Conservation (phyloP, 352 stramenopile species). For the Globisporangium uncinulatum region DNA sequence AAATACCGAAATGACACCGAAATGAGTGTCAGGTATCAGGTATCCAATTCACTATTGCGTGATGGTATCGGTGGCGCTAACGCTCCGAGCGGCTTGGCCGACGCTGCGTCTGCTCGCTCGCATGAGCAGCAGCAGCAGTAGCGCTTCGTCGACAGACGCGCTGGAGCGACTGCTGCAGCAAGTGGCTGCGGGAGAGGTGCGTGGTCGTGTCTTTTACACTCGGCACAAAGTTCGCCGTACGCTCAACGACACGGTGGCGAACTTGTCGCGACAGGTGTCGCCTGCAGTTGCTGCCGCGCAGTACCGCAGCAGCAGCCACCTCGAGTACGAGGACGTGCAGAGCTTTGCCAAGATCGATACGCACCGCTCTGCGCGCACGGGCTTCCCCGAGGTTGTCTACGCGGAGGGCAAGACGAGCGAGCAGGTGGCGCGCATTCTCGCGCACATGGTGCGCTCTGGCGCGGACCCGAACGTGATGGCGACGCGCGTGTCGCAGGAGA, state of each 20-base stretch:
- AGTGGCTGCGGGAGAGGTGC: constrained; percentile 49
- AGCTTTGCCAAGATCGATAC: constrained; percentile 88
- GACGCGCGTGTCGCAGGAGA: constrained; percentile 58
- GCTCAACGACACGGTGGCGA: background rate
- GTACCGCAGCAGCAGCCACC: constrained; percentile 14
- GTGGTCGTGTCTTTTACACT: background rate
- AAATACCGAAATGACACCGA: no score
- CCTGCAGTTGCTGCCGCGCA: constrained; percentile 19
- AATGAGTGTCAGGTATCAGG: no score
- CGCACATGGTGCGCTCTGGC: constrained; percentile 71
- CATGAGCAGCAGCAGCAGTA: background rate
- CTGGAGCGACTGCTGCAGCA: constrained; percentile 38
- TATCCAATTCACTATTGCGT: background rate
- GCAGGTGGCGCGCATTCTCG: constrained; percentile 89
- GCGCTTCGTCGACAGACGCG: background rate
- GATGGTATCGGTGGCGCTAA: background rate
- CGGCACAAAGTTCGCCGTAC: background rate
- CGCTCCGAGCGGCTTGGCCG: no score
- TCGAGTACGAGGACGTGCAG: constrained; percentile 49
- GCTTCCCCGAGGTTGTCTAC: constrained; percentile 96
- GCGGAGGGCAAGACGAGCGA: constrained; percentile 89
- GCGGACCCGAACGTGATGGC: constrained; percentile 69
- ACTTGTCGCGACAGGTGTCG: constrained; percentile 14
- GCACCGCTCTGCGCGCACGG: constrained; percentile 77
- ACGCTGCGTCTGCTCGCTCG: no score